Evolutionary conservation across 1,139 yeast species (phyloP), one percentile per base, ranked within the genome.

Genomic region (Candida glucosophila): DNA sequence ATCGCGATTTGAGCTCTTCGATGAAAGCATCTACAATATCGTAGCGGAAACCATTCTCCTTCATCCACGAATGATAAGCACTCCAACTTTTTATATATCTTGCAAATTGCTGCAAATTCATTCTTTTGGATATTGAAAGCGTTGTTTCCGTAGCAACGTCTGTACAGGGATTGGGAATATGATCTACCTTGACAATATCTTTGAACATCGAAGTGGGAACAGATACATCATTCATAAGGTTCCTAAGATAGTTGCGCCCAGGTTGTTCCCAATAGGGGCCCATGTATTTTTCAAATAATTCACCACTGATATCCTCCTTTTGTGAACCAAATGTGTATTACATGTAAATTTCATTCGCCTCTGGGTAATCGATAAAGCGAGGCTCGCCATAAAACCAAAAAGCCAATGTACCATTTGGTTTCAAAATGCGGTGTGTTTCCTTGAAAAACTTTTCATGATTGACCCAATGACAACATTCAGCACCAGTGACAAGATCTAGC

Each of bases 381-480:
- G 85, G 83, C 41, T 82, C 90, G 21, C 70, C 70, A 44, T 83
- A 83, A n/a, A 81, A 80, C 82, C 90, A 82, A 38, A 69, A 71
- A 0, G 85, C 80, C 26, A 83, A 50, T 1, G 82, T 74, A 2
- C 88, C 93, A 13, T 62, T 63, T 1, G 67, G 58, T 33, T 64
- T 67, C 32, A 83, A 55, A 7, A 74, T 53, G 8, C 71, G 49
- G 17, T 55, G 48, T 18, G 69, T 63, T 29, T 70, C 73, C 6
- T 46, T 38, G 42, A 75, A 71, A 49, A 78, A 80, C 17, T 38
- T 36, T 0, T 54, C 59, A 33, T 70, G 71, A 20, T 77, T 63
- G 29, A 82, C 68, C 94, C 94, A 83, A 47, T 83, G 95, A 9
- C 71, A 69, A 25, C 86, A 78, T 46, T 83, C 86, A 0, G 86